These are phyloP conservation scores for Lactarius hatsudake DNA, from an alignment of 768 basidiomycete genomes.

Conservation along the genomic window DNA sequence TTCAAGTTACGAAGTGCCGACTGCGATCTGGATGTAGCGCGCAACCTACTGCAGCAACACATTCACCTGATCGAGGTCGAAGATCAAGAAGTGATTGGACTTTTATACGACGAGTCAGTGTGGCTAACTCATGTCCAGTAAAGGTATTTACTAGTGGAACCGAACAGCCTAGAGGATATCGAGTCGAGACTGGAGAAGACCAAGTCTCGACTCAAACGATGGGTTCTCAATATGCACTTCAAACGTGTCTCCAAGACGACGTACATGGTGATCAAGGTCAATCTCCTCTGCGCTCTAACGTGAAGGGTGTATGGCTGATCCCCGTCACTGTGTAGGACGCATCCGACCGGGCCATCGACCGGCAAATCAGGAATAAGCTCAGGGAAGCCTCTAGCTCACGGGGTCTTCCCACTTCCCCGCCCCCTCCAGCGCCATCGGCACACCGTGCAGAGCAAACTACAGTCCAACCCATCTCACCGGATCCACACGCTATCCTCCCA, in stretches of 20 bases:
- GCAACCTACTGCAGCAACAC: not conserved
- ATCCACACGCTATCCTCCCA: not conserved
- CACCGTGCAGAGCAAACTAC: not conserved
- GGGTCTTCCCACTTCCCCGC: not conserved
- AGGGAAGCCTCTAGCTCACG: not conserved
- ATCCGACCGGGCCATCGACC: not conserved
- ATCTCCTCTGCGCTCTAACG: not conserved
- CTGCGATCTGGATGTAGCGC: not conserved
- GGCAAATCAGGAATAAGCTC: not conserved
- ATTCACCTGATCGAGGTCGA: not conserved
- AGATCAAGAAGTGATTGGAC: not conserved
- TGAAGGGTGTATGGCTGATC: not conserved
- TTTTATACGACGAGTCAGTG: not conserved
- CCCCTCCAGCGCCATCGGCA: not conserved
- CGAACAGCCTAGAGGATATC: not conserved
- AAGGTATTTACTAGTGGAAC: not conserved
- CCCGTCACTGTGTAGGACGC: not conserved
- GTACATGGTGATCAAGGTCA: constrained; percentile 33
- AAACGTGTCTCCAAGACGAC: constrained; percentile 23
- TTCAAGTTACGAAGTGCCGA: not conserved
- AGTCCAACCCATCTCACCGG: not conserved
- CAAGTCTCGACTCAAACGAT: not conserved
- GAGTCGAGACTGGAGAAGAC: not conserved
- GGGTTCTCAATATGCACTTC: not conserved
- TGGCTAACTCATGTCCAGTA: not conserved